Percentiles rank a stretch among this genome's conserved stretches.
phyloP scores from a whole-genome alignment of 2,329 filamentous ascomycete species.

The Cercospora sp. region DNA sequence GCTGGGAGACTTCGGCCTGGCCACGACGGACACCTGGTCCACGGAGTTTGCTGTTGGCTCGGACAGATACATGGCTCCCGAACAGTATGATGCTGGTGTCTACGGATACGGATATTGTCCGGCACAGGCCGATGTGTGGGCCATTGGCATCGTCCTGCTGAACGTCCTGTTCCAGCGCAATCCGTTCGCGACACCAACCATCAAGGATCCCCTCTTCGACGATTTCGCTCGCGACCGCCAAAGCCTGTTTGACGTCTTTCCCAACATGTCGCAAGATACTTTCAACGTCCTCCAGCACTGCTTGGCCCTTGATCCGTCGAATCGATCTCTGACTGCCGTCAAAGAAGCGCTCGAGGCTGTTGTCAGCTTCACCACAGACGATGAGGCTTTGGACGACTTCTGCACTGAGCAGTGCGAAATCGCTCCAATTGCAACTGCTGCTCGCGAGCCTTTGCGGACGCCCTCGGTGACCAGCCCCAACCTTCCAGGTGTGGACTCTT shows the following conservation, averaged over 20 bases:
- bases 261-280: slow-evolving; percentile 97
- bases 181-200: slow-evolving; percentile 86
- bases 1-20: slow-evolving; percentile 92
- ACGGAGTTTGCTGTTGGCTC: slow-evolving; percentile 92
- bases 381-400: slow-evolving; percentile 91
- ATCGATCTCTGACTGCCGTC: slow-evolving; percentile 76
- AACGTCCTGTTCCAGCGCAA: slow-evolving; percentile 97
- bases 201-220: slow-evolving; percentile 87
- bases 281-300: slow-evolving; percentile 90
- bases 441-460: slow-evolving; percentile 92
- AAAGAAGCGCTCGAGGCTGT: slow-evolving; percentile 76
- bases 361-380: slow-evolving; percentile 88
- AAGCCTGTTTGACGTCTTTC: slow-evolving; percentile 95
- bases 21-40: slow-evolving; percentile 85
- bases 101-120: slow-evolving; percentile 77
- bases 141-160: slow-evolving; percentile 91
- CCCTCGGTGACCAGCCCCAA: slow-evolving; percentile 89
- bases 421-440: slow-evolving; percentile 71
- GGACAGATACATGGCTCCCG: slow-evolving; percentile 98
- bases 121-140: slow-evolving; percentile 92
- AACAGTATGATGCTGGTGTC: slow-evolving; percentile 89
- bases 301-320: slow-evolving; percentile 85
- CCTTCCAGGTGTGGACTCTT: slow-evolving; percentile 72
- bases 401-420: slow-evolving; percentile 70
- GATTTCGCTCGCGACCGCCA: slow-evolving; percentile 94